Conservation (phyloP, 148 eudicot genomes). For the Polygonum aviculare region DNA sequence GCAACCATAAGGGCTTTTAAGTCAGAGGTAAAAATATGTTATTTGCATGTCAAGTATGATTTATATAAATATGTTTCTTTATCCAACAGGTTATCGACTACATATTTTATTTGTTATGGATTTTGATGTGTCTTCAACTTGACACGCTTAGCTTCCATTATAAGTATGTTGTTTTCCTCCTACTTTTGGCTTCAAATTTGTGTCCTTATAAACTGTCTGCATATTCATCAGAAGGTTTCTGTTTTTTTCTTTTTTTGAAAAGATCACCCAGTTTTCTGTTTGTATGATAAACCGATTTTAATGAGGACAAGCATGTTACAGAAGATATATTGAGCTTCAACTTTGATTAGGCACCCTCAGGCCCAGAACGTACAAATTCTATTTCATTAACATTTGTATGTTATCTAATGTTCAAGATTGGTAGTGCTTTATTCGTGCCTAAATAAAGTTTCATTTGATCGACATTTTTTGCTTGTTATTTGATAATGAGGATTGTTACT, state of each 20-base stretch:
- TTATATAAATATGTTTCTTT: neutral
- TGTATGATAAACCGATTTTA: neutral
- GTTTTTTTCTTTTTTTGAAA: no score
- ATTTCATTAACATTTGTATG: neutral
- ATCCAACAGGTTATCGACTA: neutral
- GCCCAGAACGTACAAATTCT: neutral
- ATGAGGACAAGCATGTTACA: neutral
- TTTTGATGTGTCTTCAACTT: neutral
- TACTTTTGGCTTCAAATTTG: neutral
- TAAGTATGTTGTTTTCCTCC: neutral
- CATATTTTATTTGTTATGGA: neutral
- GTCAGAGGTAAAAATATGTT: conserved; percentile 41
- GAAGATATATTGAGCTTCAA: neutral
- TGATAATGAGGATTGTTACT: neutral
- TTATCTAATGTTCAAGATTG: neutral
- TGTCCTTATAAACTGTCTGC: neutral
- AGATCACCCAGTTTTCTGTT: neutral
- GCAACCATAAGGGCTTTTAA: conserved; percentile 88
- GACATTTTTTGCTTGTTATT: neutral
- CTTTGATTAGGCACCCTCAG: neutral
- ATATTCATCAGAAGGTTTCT: neutral
- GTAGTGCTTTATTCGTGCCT: neutral
- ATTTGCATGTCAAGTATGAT: neutral
- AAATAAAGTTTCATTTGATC: neutral
- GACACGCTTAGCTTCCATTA: neutral